Percentiles rank a stretch among this genome's conserved stretches.
Evolutionary conservation across 768 basidiomycete genomes (phyloP).

Genomic region (Pulveroboletus ravenelii): DNA sequence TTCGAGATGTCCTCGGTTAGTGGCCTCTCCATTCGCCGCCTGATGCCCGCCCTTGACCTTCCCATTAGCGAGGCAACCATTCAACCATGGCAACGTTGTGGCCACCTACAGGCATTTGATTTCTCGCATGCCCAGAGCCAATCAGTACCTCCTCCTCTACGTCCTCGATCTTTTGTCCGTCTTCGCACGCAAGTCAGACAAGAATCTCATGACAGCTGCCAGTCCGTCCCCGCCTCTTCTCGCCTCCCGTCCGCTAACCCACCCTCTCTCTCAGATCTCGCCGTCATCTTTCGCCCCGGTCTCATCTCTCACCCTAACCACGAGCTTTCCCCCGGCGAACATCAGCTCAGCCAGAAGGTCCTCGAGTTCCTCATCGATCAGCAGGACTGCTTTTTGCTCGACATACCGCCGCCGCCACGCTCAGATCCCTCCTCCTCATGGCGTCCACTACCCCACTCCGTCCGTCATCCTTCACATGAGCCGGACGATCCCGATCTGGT

Average conservation of each 20-base stretch:
- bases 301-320: constrained; percentile 86
- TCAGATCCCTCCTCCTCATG: constrained; percentile 28
- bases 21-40: neutral
- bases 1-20: constrained; percentile 75
- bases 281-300: constrained; percentile 95
- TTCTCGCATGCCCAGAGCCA: constrained; percentile 75
- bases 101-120: constrained; percentile 82
- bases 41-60: constrained; percentile 13
- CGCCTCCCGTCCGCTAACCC: neutral
- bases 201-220: constrained; percentile 92
- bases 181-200: constrained; percentile 85
- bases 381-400: constrained; percentile 93
- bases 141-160: constrained; percentile 95
- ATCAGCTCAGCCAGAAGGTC: constrained; percentile 82
- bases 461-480: constrained; percentile 13
- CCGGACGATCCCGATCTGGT: constrained; percentile 45
- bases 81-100: constrained; percentile 68
- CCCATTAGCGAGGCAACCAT: constrained; percentile 56
- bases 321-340: constrained; percentile 81
- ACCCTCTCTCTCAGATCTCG: constrained; percentile 64
- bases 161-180: constrained; percentile 94
- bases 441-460: constrained; percentile 20
- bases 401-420: constrained; percentile 67
- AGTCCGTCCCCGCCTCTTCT: constrained; percentile 50
- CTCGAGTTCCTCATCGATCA: constrained; percentile 95